phyloP scores from a whole-genome alignment of 106 monocot species.

The Vanilla planifolia region DNA sequence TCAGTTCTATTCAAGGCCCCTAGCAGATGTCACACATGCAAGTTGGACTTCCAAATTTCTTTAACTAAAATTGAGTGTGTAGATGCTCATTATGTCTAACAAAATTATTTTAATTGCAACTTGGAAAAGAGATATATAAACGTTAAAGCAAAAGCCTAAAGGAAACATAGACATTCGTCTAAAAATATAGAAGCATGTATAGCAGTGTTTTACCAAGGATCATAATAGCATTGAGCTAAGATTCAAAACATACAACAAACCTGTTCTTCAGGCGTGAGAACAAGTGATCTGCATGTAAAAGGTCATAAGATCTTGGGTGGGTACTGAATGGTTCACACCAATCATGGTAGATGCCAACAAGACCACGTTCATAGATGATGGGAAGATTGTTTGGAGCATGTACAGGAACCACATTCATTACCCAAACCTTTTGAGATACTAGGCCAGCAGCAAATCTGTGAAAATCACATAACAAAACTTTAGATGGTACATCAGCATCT shows the following conservation, averaged over 20 bases:
- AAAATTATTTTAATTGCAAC: too few relatives aligned
- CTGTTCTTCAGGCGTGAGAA: conserved; percentile 85
- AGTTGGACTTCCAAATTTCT: too few relatives aligned
- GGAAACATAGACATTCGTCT: too few relatives aligned
- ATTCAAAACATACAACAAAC: conserved; percentile 19
- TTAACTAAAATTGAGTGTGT: too few relatives aligned
- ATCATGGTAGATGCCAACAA: conserved; percentile 88
- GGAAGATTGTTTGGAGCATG: conserved; percentile 88
- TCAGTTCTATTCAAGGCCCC: too few relatives aligned
- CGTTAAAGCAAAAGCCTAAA: too few relatives aligned
- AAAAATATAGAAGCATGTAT: too few relatives aligned
- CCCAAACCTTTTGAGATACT: conserved; percentile 76
- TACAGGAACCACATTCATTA: conserved; percentile 92
- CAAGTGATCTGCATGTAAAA: conserved; percentile 92
- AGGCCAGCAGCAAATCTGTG: conserved; percentile 87
- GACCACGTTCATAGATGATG: conserved; percentile 88
- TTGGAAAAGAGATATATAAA: too few relatives aligned
- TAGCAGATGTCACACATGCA: too few relatives aligned
- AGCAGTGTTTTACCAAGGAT: neutral
- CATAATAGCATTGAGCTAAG: neutral
- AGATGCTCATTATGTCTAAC: too few relatives aligned
- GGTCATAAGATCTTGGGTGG: conserved; percentile 90
- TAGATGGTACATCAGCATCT: neutral
- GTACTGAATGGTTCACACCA: conserved; percentile 98
- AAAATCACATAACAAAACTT: neutral